Evolutionary conservation across 768 basidiomycete species (phyloP), one percentile per base, ranked within the genome.

Genomic region (Boletus vinaceobasis): DNA sequence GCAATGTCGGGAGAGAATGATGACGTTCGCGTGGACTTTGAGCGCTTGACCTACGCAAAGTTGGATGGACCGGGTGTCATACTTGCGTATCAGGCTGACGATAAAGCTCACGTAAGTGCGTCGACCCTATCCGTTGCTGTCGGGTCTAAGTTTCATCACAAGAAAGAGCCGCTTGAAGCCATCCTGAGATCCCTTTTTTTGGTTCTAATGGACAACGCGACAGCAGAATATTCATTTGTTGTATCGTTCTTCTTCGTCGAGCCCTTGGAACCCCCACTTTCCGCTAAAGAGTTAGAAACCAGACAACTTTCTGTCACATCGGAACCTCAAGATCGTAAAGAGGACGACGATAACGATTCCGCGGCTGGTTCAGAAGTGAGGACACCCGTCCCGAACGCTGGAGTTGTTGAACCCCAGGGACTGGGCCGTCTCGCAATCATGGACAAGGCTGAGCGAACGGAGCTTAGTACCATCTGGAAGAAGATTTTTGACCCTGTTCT

Each of bases 141-240:
- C 44, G 60, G 53, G 66, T 48, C 52, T 61, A 21, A 59, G 17
- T 42, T 32, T 59, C 37, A 15, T 23, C 21, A 37, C 46, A 69
- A 88, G 95, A 90, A 83, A 83, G 87, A 89, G 60, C 83, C 88
- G 0, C 69, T 87, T 1, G 97, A 98, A 74, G 87, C 87, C 0
- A 75, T 98, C 23, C 78, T 93, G 58, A 85, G 96, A 26, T 96
- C 95, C 0, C 74, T 93, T 26, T 74, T 93, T 45, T 76, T 98
- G 48, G 95, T 97, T 49, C 82, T 98, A 56, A 86, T 96, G 81
- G 94, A 98, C 74, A 98, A 99, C 65, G 87, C 91, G 4, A 90
- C 90, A 1, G 84, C 93, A 29, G 96, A 98, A 73, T 96, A 94
- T 71, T 78, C 85, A 1, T 98, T 98, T 64, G 72, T 97, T 48